Base-by-base conservation (phyloP, 768 basidiomycete species). In the Tylopilus rubrobrunneus region DNA sequence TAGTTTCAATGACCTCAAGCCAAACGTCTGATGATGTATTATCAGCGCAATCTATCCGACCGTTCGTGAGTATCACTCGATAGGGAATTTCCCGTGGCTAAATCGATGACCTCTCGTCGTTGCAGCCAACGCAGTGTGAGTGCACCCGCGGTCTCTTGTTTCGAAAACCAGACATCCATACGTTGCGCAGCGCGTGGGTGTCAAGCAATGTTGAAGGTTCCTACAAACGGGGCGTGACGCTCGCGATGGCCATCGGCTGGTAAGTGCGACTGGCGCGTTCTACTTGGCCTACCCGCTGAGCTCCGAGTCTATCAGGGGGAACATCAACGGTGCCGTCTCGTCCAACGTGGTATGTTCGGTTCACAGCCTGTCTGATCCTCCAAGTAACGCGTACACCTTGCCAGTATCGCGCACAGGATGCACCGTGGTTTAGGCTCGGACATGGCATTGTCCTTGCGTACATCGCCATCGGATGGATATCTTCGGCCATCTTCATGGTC, bases 161-260 rank as follows among this genome's bases (percentile, higher is more conserved):
- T 11, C 28, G 28, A 33, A 39, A 19, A 34, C 7, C 15, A 14
- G 29, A 37, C 17, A 17, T 37, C 28, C 12, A 53, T 29, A 28
- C 28, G 11, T 45, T 66, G 57, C 53, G 44, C 44, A 82, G 84
- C 5, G 83, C 86, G 29, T 90, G 86, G 86, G 79, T 86, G 17
- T 82, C 83, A 17, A 78, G 83, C 49, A 89, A 87, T 54, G 76
- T 83, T 39, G 88, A 89, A 63, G 86, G 88, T 0, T 76, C 84
- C 4, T 89, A 87, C 65, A 89, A 89, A 67, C 82, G 87, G 9
- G 80, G 81, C 46, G 81, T 85, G 11, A 82, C 82, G 2, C 74
- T 89, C 4, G 86, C 80, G 2, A 82, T 87, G 78, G 82, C 84
- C 4, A 86, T 87, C 55, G 85, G 86, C 42, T 80, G 70, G 67